Base-by-base conservation (phyloP, 2,329 filamentous ascomycete species). In the Alternaria sp. region DNA sequence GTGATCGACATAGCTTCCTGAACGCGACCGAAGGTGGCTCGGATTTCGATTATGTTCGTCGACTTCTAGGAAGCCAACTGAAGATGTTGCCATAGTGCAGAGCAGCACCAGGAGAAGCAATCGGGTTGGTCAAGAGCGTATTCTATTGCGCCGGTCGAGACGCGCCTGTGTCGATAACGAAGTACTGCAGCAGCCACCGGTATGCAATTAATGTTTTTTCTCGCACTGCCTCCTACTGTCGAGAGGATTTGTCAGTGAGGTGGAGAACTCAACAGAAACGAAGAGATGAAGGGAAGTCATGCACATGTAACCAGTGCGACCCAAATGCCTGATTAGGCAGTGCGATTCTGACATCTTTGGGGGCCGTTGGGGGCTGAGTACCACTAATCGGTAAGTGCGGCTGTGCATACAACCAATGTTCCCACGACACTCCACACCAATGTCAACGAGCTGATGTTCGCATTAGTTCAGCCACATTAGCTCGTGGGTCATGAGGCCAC, bases 1-100 rank as follows among this genome's bases (percentile, higher is more conserved):
- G 50, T 58, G 53, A 34, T 72, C 70, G 14, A 63, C 58, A 59
- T 72, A 65, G 5, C 64, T 67, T n/a, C 64, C 68, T 29, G 67
- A 69, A 17, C 67, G 63, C 8, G 68, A 69, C 13, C 70, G 69
- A 42, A 63, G 67, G 9, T 53, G 46, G 24, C 50, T 51, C 1
- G 51, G 58, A 36, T 54, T 41, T 34, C 40, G 36, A 29, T 44
- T 37, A 24, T 53, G 49, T 8, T 60, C 56, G 24, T 58, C 51
- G 21, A 60, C 50, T 17, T 63, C 64, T 8, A 68, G 41, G 44
- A 67, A 62, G 2, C 66, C 58, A 5, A 54, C 23, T 33, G 65
- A 66, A 6, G 42, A 45, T n/a, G 56, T 40, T 13, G 64, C 52
- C 60, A 62, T 65, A 17, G 36, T 26, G 34, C 24, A 24, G 14